phyloP scores from a whole-genome alignment of 495 filamentous ascomycete species.

The Hyaloscypha finlandica region DNA sequence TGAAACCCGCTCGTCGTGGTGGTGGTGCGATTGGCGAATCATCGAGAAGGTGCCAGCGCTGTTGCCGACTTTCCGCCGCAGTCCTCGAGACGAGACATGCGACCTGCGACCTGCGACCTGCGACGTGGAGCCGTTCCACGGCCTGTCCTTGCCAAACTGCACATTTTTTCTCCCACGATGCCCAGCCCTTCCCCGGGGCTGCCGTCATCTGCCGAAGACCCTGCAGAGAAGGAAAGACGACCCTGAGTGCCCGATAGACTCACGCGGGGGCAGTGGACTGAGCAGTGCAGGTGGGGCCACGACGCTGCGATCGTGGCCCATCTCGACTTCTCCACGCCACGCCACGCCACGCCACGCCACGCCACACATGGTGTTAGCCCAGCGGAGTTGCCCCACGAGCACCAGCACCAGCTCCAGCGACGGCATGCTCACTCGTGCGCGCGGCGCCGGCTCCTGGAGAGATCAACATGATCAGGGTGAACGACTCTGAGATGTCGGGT shows the following conservation, averaged over 20 bases:
- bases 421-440: conserved; percentile 19
- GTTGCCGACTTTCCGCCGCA: too few relatives aligned
- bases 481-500: conserved; percentile 92
- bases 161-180: too few relatives aligned
- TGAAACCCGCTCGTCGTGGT: too few relatives aligned
- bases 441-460: conserved; percentile 58
- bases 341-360: not conserved
- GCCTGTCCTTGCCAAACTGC: too few relatives aligned
- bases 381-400: not conserved
- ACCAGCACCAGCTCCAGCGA: not conserved
- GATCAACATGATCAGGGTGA: conserved; percentile 82
- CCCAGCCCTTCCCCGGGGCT: not conserved
- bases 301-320: too few relatives aligned
- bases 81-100: too few relatives aligned
- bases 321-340: not conserved
- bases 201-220: conserved; percentile 4
- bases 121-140: too few relatives aligned
- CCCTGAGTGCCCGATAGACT: too few relatives aligned
- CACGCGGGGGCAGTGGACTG: not conserved
- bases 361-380: not conserved
- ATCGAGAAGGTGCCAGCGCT: too few relatives aligned
- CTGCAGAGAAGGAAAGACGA: not conserved
- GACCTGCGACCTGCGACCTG: too few relatives aligned
- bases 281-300: not conserved
- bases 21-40: too few relatives aligned